Evolutionary conservation across 2,329 filamentous ascomycete species (phyloP), one percentile per base, ranked within the genome.

Genomic region (Clonostachys rhizophaga): DNA sequence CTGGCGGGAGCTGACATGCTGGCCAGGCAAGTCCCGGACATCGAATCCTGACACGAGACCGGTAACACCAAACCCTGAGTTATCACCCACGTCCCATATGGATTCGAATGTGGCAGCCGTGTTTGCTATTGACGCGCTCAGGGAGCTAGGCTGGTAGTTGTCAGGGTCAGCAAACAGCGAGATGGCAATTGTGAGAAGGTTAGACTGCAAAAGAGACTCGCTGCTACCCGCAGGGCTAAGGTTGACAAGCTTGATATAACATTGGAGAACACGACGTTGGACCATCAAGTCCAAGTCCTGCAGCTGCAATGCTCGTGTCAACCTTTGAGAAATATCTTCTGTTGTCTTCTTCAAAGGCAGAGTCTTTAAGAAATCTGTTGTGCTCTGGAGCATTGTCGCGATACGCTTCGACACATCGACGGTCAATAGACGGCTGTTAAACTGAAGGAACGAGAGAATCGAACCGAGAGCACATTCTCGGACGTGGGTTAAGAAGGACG

Each of bases 41-140:
- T 86, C 80, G 60, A 94, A 91, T 0, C 90, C 89, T 18, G 81
- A 78, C 2, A 95, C 84, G 18, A 97, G 72, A 2, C 91, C 89
- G 10, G 89, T 95, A 14, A 99, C 86, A 4, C 95, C 94, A 64
- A 96, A 97, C 1, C 91, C 92, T 56, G 86, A 91, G 60, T 97
- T 97, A 63, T 99, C 94, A 9, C 85, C 87, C 7, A 96, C 81
- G 52, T 97, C 92, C 94, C 94, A 99, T 37, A 99, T 82, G 1
- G 84, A 91, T 58, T 99, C 94, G 58, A 97, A 96, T 4, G 84
- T 87, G 6, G 89, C 90, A 2, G 91, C 89, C 14, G 91, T 89
- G 54, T 86, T 94, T 16, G 92, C 92, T 58, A 99, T 96, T 0
- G 91, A 90, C 13, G 89, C 87, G 58, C 92, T 95, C 43, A 97